Base-by-base conservation (phyloP, 257 asterid species). In the Solanum chmielewskii region DNA sequence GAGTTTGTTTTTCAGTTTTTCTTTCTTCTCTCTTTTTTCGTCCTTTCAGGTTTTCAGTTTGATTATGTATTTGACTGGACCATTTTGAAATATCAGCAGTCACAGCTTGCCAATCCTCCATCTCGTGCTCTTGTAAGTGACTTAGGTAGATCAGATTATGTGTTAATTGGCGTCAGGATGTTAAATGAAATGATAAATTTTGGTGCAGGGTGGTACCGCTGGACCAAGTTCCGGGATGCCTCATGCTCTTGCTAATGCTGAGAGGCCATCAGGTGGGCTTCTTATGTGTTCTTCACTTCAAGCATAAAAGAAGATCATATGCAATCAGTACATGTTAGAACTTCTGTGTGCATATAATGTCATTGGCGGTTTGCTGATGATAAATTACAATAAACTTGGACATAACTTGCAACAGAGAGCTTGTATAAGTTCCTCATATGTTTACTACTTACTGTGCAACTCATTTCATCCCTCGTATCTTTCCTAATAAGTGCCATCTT, bases 1-100 rank as follows among this genome's bases (percentile, higher is more conserved):
- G 85, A 49, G 27, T 29, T 29, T 10, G 15, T 49, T 3, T 3
- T 49, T 81, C 85, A 49, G 12, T 81, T 81, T 81, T 49, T 41
- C 85, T 81, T 56, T 52, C 23, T 37, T 83, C 83, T 25, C 33
- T 83, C 23, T 41, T 45, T 70, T 83, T n/a, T 74, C 68, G 45
- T 52, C 21, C 59, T 74, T 85, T 82, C 95, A 96, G 98, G 98
- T 74, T 94, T 96, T 90, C 98, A 94, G 86, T 92, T 91, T 59
- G 98, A 95, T 91, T 91, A 93, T 89, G 94, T 95, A 33, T 95
- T 90, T 86, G 98, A 95, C 92, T 95, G 98, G 98, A 94, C 97
- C 66, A 94, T 96, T 87, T 87, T 96, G 92, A 94, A 94, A 88
- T 96, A 92, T 88, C 97, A 94, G 92, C 98, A 94, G 86, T 92